Percentiles rank a stretch among this genome's conserved stretches.
phyloP scores from a whole-genome alignment of 75 land plant species.

The Cunninghamia lanceolata region DNA sequence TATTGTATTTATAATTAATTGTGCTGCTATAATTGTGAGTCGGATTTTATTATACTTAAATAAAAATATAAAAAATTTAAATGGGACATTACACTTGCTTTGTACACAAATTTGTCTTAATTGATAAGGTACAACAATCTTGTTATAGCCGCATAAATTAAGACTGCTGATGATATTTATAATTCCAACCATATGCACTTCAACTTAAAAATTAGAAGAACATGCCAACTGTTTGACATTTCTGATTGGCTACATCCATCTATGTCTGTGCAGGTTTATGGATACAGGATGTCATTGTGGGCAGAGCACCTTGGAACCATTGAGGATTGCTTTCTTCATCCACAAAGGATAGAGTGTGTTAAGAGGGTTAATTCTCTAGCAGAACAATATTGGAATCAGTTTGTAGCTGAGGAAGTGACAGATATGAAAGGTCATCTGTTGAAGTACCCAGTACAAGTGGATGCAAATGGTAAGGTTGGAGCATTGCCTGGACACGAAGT shows the following conservation, averaged over 20 bases:
- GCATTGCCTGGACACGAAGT: conserved; percentile 48
- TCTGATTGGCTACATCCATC: not conserved
- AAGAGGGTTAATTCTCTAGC: conserved; percentile 58
- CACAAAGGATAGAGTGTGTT: conserved; percentile 57
- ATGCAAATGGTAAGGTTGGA: conserved; percentile 46
- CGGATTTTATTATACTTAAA: too few species aligned
- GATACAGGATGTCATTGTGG: conserved; percentile 91
- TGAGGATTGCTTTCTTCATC: conserved; percentile 46
- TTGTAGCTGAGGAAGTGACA: conserved; percentile 35
- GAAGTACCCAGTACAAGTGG: conserved; percentile 72
- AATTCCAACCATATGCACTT: not conserved
- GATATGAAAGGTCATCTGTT: conserved; percentile 71
- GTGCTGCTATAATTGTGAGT: too few species aligned
- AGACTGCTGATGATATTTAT: not conserved
- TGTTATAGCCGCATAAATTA: not conserved
- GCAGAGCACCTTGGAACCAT: conserved; percentile 68
- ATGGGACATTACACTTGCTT: too few species aligned
- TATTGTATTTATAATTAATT: too few species aligned
- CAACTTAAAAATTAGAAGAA: not conserved
- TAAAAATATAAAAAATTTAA: too few species aligned
- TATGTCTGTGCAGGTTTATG: conserved; percentile 55
- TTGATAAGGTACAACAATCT: not conserved
- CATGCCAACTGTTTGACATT: not conserved
- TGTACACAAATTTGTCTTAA: not conserved
- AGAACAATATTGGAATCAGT: conserved; percentile 63